Conservation (phyloP, 2,329 filamentous ascomycete genomes). For the Dothistroma pini region DNA sequence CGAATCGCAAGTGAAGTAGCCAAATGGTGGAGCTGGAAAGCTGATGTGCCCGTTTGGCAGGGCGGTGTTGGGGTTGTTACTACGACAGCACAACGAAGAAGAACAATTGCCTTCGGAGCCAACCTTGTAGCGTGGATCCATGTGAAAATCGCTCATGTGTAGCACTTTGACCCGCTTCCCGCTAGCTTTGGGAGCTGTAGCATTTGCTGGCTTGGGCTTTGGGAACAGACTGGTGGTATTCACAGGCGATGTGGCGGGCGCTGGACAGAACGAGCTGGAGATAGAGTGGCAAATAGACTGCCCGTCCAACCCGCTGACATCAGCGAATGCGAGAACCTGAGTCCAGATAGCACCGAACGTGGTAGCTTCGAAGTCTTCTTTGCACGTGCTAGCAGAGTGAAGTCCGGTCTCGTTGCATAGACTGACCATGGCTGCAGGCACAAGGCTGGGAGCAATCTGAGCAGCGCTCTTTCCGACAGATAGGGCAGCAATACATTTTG, state of each 20-base stretch:
- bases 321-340: constrained; percentile 53
- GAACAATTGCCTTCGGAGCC: constrained; percentile 54
- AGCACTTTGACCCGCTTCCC: constrained; percentile 55
- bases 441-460: constrained; percentile 45
- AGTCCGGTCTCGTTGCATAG: constrained; percentile 51
- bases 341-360: constrained; percentile 56
- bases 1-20: constrained; percentile 55
- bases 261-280: constrained; percentile 46
- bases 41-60: constrained; percentile 36
- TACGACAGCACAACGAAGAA: constrained; percentile 51
- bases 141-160: constrained; percentile 54
- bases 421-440: constrained; percentile 50
- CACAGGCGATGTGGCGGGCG: constrained; percentile 44
- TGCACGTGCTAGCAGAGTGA: constrained; percentile 47
- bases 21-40: constrained; percentile 52
- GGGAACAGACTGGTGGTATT: constrained; percentile 49
- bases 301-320: constrained; percentile 54
- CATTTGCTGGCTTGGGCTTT: constrained; percentile 51
- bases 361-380: constrained; percentile 45
- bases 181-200: constrained; percentile 45
- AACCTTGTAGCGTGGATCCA: constrained; percentile 54
- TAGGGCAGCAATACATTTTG: constrained; percentile 52
- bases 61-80: constrained; percentile 38
- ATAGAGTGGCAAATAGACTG: constrained; percentile 55
- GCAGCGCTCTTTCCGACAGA: constrained; percentile 51